Conservation (phyloP, 2,329 filamentous ascomycete species). For the Penicillium aurantiogriseum region DNA sequence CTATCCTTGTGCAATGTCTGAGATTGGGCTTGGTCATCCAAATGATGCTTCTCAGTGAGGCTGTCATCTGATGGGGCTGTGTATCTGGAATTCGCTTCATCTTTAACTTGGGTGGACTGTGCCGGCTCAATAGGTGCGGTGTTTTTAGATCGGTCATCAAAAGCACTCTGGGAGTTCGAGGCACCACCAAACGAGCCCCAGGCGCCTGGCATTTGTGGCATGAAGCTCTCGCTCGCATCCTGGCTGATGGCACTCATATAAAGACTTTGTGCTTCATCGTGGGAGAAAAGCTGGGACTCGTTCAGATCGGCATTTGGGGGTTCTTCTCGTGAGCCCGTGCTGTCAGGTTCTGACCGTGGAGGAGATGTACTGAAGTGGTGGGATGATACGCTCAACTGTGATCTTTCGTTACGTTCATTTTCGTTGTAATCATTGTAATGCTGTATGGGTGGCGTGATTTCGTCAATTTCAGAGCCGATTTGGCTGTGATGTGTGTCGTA, state of each 20-base stretch:
- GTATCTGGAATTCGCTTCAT: conserved; percentile 33
- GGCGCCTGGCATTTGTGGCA: conserved; percentile 43
- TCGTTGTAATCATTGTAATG: background rate
- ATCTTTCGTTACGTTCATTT: conserved; percentile 1
- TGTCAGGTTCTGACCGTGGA: conserved; percentile 27
- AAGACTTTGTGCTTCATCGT: conserved; percentile 52
- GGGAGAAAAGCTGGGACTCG: conserved; percentile 48
- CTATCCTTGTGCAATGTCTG: conserved; percentile 15
- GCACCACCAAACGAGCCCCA: conserved; percentile 38
- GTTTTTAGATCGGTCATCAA: conserved; percentile 4
- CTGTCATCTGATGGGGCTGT: conserved; percentile 19
- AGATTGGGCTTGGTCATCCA: conserved; percentile 7
- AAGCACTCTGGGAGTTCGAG: background rate
- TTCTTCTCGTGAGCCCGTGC: conserved; percentile 22
- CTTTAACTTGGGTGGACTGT: conserved; percentile 5
- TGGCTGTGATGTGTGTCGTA: conserved; percentile 5
- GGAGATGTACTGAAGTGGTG: conserved; percentile 12
- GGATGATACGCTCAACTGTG: conserved; percentile 5
- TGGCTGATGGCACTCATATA: conserved; percentile 58
- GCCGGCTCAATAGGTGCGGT: background rate
- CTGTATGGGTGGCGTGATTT: background rate
- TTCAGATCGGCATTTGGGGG: conserved; percentile 41
- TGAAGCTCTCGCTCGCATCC: conserved; percentile 29
- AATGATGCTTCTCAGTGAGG: conserved; percentile 11
- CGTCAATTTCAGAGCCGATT: conserved; percentile 2